Conservation (phyloP, 352 stramenopile genomes). For the Globisporangium spiculum region DNA sequence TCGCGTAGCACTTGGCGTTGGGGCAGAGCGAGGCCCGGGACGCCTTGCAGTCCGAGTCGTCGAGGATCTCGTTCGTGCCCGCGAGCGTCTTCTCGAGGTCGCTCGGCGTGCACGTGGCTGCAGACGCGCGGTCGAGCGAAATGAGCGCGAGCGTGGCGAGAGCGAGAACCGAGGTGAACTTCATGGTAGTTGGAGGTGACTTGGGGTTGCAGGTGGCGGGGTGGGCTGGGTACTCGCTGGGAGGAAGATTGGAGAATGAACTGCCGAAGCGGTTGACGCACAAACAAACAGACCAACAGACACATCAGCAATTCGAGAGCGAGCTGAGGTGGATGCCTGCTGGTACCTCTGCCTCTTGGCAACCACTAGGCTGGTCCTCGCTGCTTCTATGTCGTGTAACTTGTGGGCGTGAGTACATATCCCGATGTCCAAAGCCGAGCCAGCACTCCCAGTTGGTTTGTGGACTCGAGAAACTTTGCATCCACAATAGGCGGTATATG, state of each 20-base stretch:
- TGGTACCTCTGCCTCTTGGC: background rate
- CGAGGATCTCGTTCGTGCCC: background rate
- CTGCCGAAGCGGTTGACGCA: background rate
- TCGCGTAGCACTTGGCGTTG: slow-evolving; percentile 3
- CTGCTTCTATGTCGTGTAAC: background rate
- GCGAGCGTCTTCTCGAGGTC: background rate
- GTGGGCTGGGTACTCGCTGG: background rate
- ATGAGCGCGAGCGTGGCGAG: background rate
- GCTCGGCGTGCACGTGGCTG: background rate
- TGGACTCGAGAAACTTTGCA: background rate
- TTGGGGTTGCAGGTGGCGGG: background rate
- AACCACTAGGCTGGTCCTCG: background rate
- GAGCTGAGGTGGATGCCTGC: background rate
- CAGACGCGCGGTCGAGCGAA: background rate
- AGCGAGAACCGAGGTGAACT: background rate
- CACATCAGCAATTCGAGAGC: background rate
- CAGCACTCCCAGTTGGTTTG: background rate
- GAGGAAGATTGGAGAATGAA: background rate
- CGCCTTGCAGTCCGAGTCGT: background rate
- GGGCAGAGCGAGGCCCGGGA: background rate
- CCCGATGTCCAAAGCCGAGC: background rate
- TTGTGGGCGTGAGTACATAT: background rate
- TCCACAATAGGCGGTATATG: background rate
- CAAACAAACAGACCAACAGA: background rate
- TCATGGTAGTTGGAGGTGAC: background rate